phyloP scores from a whole-genome alignment of 371 early-diverging fungal species.

The Rhizopus arrhizus region DNA sequence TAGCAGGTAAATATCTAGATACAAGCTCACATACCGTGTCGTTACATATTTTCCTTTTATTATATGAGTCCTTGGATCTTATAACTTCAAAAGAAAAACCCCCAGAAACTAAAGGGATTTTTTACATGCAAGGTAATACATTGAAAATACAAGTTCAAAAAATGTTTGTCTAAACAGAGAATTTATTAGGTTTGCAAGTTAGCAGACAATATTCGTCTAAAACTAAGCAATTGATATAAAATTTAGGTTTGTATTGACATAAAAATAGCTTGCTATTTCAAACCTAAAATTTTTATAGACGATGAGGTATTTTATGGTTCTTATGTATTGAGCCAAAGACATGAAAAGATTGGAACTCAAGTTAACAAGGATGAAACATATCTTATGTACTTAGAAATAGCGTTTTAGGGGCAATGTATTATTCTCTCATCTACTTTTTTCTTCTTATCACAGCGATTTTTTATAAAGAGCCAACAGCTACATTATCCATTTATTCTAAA shows the following conservation, averaged over 20 bases:
- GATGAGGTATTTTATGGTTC: conserved; percentile 36
- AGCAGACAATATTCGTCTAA: conserved; percentile 34
- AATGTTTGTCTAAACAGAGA: not conserved
- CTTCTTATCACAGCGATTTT: conserved; percentile 35
- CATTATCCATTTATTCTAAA: conserved; percentile 35
- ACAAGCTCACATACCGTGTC: too few relatives aligned
- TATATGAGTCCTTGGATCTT: not conserved
- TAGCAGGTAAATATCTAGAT: conserved; percentile 7
- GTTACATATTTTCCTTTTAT: not conserved
- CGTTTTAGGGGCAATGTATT: not conserved
- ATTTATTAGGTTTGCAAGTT: conserved; percentile 43
- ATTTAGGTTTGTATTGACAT: too few relatives aligned
- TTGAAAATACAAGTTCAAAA: not conserved
- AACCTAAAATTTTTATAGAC: conserved; percentile 36
- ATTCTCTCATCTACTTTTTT: too few relatives aligned
- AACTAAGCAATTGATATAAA: too few relatives aligned
- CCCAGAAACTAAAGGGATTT: conserved; percentile 34
- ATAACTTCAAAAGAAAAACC: too few relatives aligned
- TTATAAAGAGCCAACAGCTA: conserved; percentile 23
- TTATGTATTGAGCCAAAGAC: conserved; percentile 30
- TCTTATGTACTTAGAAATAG: conserved; percentile 36
- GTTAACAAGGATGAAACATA: conserved; percentile 48
- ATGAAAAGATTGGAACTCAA: conserved; percentile 43
- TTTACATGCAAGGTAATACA: conserved; percentile 42
- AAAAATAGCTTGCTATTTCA: conserved; percentile 34